These are phyloP conservation scores for Plasmodium vivax DNA, from an alignment of 169 alveolate species.

Conservation along the genomic window DNA sequence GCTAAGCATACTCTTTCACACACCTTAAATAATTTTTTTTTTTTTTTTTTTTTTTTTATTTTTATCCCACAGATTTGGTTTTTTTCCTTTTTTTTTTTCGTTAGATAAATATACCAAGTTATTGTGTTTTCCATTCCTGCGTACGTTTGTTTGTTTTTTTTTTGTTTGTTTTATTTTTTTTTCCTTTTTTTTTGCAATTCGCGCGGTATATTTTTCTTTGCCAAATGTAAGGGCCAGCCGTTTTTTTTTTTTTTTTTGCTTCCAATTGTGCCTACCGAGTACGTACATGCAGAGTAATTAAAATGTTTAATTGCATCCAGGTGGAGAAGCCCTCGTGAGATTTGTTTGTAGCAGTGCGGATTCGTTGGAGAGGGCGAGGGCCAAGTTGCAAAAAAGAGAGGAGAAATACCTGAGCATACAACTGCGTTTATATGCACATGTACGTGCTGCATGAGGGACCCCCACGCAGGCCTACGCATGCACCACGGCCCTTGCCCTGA, in stretches of 20 bases:
- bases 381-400: not conserved
- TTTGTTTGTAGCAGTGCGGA: not conserved
- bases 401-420: not conserved
- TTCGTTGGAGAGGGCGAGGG: not conserved
- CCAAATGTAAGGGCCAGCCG: not conserved
- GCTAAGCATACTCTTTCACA: not conserved
- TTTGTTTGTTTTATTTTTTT: not conserved
- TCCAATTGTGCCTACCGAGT: not conserved
- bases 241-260: not conserved
- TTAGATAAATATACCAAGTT: not conserved
- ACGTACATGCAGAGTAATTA: not conserved
- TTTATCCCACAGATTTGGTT: not conserved
- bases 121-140: not conserved
- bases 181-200: not conserved
- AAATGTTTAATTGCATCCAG: not conserved
- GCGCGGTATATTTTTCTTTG: not conserved
- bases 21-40: not conserved
- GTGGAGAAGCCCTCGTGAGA: not conserved
- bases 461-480: not conserved
- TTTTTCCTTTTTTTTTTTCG: not conserved
- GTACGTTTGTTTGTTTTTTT: not conserved
- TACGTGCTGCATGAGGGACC: not conserved
- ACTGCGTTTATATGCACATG: not conserved
- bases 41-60: not conserved
- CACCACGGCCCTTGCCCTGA: not conserved